Evolutionary conservation across 2,329 filamentous ascomycete species (phyloP), one percentile per base, ranked within the genome.

Genomic region (Elsinoe perseae): DNA sequence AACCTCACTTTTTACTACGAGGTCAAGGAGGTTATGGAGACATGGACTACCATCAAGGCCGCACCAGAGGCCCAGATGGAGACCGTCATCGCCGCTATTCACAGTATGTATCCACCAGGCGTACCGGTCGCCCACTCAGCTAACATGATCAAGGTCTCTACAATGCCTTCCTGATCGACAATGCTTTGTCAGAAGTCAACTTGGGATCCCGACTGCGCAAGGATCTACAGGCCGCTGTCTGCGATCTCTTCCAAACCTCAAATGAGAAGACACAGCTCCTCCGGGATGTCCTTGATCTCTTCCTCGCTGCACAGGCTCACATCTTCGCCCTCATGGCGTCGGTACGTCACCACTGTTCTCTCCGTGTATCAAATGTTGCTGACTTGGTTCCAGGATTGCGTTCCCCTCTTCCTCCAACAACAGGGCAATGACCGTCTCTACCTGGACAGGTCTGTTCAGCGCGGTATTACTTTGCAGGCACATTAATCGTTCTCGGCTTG

Each of bases 1-100:
- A 44, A 44, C 21, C 40, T 44, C 3, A 44, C 40, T 21, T 44
- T 44, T 21, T 44, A 44, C 40, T 44, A 44, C 23, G 40, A 44
- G 8, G 40, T 44, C 40, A 44, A 25, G 40, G 40, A 44, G 8
- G 40, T 44, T 10, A 44, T 44, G 40, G 40, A 44, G 20, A 44
- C 40, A 14, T 44, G 40, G 40, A 21, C 40, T 14, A 23, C 20
- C 20, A 44, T 44, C 20, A 44, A 44, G 14, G 14, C 40, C n/a
- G 40, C 40, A 12, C 40, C 40, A 25, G 40, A 44, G 40, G 40
- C 40, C 23, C 40, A 44, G 20, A 44, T 44, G 40, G 40, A 44
- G 18, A 44, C 40, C n/a, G 40, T 44, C 7, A 44, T 44, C 20
- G 40, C 40, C 9, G 2, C 40, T 12, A 25, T 44, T 5, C 40